A percentile compares a stretch with the other conserved stretches of the same genome.
Evolutionary conservation across 139 green algal species (phyloP).

Genomic region (Auxenochlorella pyrenoidosa): DNA sequence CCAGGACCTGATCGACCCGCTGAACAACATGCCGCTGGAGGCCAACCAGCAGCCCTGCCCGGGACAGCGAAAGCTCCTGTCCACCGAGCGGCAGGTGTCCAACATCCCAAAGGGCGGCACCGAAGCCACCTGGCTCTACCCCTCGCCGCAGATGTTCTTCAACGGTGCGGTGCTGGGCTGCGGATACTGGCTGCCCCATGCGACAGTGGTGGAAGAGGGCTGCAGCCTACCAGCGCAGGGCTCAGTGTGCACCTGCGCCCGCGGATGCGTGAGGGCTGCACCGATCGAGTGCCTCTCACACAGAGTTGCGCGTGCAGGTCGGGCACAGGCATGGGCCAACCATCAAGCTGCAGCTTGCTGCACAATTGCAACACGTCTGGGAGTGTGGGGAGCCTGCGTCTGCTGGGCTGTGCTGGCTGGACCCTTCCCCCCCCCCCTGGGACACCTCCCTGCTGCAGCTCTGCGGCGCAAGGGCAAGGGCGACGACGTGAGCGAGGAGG

Average conservation of each 20-base stretch:
- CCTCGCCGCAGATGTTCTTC: slow-evolving; percentile 98
- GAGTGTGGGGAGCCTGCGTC: no score
- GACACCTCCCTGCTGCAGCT: slow-evolving; percentile 54
- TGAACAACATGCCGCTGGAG: slow-evolving; percentile 94
- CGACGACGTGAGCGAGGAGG: slow-evolving; percentile 88
- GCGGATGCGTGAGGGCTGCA: no score
- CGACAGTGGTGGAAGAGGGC: no score
- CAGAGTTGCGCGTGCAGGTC: no score
- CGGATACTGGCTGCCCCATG: background rate
- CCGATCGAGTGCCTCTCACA: no score
- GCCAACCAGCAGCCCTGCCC: slow-evolving; percentile 88
- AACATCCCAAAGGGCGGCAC: slow-evolving; percentile 95
- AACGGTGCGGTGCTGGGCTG: slow-evolving; percentile 72
- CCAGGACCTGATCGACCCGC: slow-evolving; percentile 72
- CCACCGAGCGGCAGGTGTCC: slow-evolving; percentile 71
- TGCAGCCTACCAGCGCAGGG: no score
- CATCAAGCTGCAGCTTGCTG: no score
- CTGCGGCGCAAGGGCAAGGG: slow-evolving; percentile 94
- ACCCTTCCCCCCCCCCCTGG: background rate
- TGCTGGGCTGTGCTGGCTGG: background rate
- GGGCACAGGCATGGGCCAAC: no score
- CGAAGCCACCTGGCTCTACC: slow-evolving; percentile 87
- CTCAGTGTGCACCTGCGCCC: no score
- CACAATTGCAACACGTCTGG: no score
- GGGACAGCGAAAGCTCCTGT: slow-evolving; percentile 84